Evolutionary conservation across 2,329 filamentous ascomycete genomes (phyloP).

Genomic region (Didymella pinodella): DNA sequence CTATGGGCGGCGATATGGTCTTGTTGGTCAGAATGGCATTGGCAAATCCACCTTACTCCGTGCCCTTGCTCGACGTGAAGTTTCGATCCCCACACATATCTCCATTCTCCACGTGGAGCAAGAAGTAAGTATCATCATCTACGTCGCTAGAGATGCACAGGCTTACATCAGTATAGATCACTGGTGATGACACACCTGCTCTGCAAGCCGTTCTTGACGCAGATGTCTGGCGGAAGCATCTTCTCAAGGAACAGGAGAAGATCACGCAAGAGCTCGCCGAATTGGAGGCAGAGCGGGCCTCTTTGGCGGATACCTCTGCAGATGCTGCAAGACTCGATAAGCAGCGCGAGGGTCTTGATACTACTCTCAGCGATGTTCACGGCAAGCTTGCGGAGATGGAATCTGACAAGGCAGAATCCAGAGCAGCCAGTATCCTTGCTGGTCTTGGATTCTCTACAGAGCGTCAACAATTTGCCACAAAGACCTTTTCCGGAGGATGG

Average conservation of each 20-base stretch:
- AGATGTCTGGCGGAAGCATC: constrained; percentile 97
- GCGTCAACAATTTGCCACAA: constrained; percentile 89
- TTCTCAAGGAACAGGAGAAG: constrained; percentile 89
- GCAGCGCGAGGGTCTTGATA: constrained; percentile 88
- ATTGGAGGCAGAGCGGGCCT: constrained; percentile 78
- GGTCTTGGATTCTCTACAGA: constrained; percentile 96
- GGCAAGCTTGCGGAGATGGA: constrained; percentile 96
- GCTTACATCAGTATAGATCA: constrained; percentile 66
- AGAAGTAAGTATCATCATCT: constrained; percentile 67
- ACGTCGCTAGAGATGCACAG: background rate
- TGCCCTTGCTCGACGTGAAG: constrained; percentile 89
- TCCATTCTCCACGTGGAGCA: constrained; percentile 99
- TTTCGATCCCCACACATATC: constrained; percentile 94
- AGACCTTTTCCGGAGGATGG: constrained; percentile 99
- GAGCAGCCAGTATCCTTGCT: constrained; percentile 93
- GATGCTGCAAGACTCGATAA: constrained; percentile 86
- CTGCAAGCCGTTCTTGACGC: constrained; percentile 95
- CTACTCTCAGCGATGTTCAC: constrained; percentile 90
- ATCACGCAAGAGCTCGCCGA: constrained; percentile 77
- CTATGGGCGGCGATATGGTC: constrained; percentile 92
- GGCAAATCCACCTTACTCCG: constrained; percentile 85
- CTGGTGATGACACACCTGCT: constrained; percentile 92
- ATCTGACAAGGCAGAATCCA: constrained; percentile 95
- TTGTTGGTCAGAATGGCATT: constrained; percentile 99
- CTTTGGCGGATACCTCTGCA: constrained; percentile 87